Percentiles rank a stretch among this genome's conserved stretches.
These are phyloP conservation scores for Ogataea angusta DNA, from an alignment of 805 yeast genomes.

Conservation along the genomic window DNA sequence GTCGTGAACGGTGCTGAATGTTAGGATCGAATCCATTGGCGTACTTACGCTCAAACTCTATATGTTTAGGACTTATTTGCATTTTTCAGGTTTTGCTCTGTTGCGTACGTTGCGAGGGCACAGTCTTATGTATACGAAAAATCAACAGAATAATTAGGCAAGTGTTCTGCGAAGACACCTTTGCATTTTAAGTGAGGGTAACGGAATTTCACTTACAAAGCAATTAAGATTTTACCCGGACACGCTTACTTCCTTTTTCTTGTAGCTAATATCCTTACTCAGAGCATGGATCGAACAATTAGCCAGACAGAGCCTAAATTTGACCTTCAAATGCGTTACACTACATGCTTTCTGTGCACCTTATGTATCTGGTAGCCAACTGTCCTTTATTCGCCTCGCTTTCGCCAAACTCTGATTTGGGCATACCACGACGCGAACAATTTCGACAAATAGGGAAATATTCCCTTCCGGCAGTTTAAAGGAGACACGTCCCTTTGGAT, in stretches of 20 bases:
- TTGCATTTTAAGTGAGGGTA: constrained; percentile 11
- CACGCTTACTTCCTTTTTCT: background rate
- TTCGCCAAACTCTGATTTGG: background rate
- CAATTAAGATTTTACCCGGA: constrained; percentile 5
- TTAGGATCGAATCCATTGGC: constrained; percentile 1
- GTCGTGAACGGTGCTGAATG: constrained; percentile 67
- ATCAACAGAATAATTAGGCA: constrained; percentile 14
- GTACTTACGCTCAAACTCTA: constrained; percentile 77
- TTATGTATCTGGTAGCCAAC: too few relatives aligned
- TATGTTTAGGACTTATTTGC: constrained; percentile 68
- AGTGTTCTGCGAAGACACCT: constrained; percentile 11
- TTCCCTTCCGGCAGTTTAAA: constrained; percentile 8
- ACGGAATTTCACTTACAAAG: constrained; percentile 5
- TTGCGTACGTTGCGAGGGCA: constrained; percentile 7
- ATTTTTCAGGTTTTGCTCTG: constrained; percentile 33
- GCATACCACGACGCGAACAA: constrained; percentile 1
- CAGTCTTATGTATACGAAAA: constrained; percentile 4
- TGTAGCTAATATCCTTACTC: background rate
- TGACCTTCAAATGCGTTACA: too few relatives aligned
- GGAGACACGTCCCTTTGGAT: constrained; percentile 12
- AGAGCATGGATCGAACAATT: too few relatives aligned
- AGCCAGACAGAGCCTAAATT: too few relatives aligned
- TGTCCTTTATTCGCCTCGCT: background rate
- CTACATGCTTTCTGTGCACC: too few relatives aligned
- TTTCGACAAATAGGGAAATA: constrained; percentile 10